These are phyloP conservation scores for Erodium chrysanthum DNA, from an alignment of 441 rosid species.

Conservation along the genomic window DNA sequence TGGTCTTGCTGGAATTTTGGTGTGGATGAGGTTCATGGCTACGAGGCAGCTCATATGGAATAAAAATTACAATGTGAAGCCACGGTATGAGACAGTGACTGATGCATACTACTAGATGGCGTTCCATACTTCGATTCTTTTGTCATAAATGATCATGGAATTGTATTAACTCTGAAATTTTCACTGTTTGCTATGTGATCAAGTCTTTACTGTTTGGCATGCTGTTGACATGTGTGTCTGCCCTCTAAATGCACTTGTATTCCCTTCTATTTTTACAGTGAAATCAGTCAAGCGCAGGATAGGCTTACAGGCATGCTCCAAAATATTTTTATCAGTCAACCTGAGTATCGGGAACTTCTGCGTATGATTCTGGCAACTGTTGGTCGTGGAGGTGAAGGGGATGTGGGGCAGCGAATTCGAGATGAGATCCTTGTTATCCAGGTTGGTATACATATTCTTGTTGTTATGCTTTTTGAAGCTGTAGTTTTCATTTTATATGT, in stretches of 20 bases:
- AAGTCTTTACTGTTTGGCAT: background rate
- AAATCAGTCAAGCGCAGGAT: conserved; percentile 93
- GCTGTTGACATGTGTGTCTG: background rate
- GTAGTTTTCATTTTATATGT: conserved; percentile 4
- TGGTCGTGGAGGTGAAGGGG: conserved; percentile 99
- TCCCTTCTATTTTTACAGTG: conserved; percentile 43
- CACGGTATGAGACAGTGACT: conserved; percentile 47
- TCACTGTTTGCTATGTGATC: background rate
- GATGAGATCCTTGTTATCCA: conserved; percentile 96
- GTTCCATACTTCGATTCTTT: background rate
- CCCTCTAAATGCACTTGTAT: conserved; percentile 7
- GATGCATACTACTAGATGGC: conserved; percentile 4
- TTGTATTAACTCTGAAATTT: conserved; percentile 3
- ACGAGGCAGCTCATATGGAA: conserved; percentile 97
- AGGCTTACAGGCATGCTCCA: conserved; percentile 80
- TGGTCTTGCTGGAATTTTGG: conserved; percentile 89
- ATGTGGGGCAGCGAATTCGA: conserved; percentile 95
- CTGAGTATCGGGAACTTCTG: conserved; percentile 63
- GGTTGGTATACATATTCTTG: conserved; percentile 35
- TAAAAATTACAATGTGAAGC: conserved; percentile 97
- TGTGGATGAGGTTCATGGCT: conserved; percentile 99
- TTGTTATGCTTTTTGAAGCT: conserved; percentile 9
- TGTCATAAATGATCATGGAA: conserved; percentile 2
- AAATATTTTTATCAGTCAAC: conserved; percentile 42
- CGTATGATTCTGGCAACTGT: conserved; percentile 90